Evolutionary conservation across 495 filamentous ascomycete species (phyloP).

Genomic region (Paragyromitra xinjiangensis): DNA sequence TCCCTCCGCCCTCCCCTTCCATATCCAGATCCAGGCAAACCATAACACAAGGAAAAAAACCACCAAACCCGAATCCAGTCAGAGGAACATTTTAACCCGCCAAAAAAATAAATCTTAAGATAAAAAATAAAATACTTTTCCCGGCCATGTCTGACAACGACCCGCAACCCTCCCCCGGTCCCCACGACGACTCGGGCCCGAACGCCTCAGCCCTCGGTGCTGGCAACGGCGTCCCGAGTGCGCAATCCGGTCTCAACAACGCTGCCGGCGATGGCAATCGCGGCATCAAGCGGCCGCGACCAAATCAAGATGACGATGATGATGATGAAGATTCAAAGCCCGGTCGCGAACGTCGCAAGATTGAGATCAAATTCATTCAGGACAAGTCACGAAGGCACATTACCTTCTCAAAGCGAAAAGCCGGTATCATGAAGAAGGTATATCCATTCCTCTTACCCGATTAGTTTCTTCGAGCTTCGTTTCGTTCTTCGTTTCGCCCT

Average conservation of each 20-base stretch:
- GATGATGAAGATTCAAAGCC: constrained; percentile 99
- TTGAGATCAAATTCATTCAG: constrained; percentile 99
- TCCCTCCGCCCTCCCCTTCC: constrained; percentile 56
- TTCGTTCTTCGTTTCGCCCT: constrained; percentile 35
- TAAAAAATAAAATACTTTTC: constrained; percentile 55
- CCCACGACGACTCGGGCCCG: constrained; percentile 61
- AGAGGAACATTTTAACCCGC: constrained; percentile 55
- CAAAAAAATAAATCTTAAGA: constrained; percentile 54
- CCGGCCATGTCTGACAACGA: constrained; percentile 58
- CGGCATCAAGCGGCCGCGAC: constrained; percentile 88
- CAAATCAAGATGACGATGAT: constrained; percentile 83
- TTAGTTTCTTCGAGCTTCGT: constrained; percentile 2
- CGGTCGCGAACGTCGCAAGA: constrained; percentile 97
- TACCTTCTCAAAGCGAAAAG: constrained; percentile 99
- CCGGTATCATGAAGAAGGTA: constrained; percentile 99
- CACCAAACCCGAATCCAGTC: constrained; percentile 56
- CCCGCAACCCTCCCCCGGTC: constrained; percentile 59
- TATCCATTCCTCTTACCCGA: constrained; percentile 39
- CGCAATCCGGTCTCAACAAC: constrained; percentile 62
- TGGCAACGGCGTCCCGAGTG: constrained; percentile 70
- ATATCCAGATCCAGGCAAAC: constrained; percentile 58
- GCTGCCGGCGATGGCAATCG: constrained; percentile 70
- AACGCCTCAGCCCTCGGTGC: constrained; percentile 69
- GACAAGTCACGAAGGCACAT: constrained; percentile 99
- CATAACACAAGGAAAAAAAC: constrained; percentile 57